A percentile compares a stretch with the other conserved stretches of the same genome.
These are phyloP conservation scores for Spergularia marina DNA, from an alignment of 148 eudicot species.

Conservation along the genomic window DNA sequence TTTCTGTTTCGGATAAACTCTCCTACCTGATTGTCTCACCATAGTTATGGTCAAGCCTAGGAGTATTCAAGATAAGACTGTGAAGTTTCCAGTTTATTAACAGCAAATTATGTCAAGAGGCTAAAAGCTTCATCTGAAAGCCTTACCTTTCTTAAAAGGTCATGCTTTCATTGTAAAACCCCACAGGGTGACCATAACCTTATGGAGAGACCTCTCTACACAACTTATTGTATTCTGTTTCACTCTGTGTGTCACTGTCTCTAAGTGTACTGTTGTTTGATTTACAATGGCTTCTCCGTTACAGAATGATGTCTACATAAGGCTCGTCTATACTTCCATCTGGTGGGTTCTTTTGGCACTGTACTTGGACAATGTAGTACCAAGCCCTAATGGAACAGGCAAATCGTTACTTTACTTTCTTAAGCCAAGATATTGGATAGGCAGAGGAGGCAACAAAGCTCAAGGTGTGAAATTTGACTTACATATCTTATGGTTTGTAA, in stretches of 20 bases:
- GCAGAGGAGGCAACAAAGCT: conserved; percentile 55
- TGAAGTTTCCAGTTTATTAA: no score
- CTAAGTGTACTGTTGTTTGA: neutral
- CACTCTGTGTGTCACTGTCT: neutral
- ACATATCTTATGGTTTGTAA: neutral
- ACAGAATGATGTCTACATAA: conserved; percentile 65
- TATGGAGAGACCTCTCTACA: no score
- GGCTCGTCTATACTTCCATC: conserved; percentile 51
- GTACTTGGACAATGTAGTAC: conserved; percentile 76
- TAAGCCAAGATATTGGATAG: conserved; percentile 75
- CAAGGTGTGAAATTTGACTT: conserved; percentile 41
- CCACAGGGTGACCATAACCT: no score
- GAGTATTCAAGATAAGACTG: no score
- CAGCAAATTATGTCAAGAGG: no score
- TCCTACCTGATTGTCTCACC: no score
- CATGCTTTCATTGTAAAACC: neutral
- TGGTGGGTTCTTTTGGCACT: conserved; percentile 71
- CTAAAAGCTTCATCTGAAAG: no score
- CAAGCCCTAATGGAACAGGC: conserved; percentile 64
- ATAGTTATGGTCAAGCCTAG: no score
- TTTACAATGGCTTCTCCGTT: conserved; percentile 3
- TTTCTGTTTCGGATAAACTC: neutral
- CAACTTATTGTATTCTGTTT: neutral
- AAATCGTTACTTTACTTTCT: conserved; percentile 65
- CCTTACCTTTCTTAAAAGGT: no score